Percentiles rank a stretch among this genome's conserved stretches.
Evolutionary conservation across 2,329 filamentous ascomycete genomes (phyloP).

Genomic region (Davidsoniella virescens): DNA sequence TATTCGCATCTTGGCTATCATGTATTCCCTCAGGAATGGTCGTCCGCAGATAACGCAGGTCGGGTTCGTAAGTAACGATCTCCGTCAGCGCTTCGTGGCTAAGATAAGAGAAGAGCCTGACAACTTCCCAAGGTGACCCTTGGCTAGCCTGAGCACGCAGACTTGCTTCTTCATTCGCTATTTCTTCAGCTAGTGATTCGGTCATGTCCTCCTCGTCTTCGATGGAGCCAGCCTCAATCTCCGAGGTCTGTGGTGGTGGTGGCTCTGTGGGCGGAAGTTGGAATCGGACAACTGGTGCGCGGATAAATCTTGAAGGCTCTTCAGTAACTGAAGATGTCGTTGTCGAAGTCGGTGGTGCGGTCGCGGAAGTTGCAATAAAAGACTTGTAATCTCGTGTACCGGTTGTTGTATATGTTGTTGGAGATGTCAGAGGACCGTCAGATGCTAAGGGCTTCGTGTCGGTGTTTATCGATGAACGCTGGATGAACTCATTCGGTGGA

Average conservation of each 20-base stretch:
- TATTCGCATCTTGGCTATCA: background rate
- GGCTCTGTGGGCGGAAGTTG: conserved; percentile 24
- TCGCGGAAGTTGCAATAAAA: background rate
- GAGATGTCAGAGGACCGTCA: conserved; percentile 1
- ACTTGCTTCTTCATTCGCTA: conserved; percentile 33
- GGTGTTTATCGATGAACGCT: background rate
- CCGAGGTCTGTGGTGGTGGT: conserved; percentile 14
- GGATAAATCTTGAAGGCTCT: conserved; percentile 17
- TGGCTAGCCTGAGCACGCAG: conserved; percentile 29
- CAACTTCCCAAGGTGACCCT: conserved; percentile 25
- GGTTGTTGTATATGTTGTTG: background rate
- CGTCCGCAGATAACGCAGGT: conserved; percentile 7
- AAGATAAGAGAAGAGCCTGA: conserved; percentile 30
- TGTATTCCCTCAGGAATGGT: background rate
- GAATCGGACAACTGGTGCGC: conserved; percentile 22
- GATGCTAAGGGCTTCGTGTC: background rate
- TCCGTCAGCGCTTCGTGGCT: conserved; percentile 33
- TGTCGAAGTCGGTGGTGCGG: background rate
- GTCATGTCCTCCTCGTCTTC: conserved; percentile 35
- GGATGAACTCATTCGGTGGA: background rate
- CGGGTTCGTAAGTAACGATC: conserved; percentile 29
- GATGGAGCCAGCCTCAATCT: conserved; percentile 9
- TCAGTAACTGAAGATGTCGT: background rate
- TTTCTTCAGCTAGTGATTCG: conserved; percentile 37
- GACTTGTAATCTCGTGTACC: background rate